Base-by-base conservation (phyloP, 257 asterid genomes). In the Galeopsis tetrahit region DNA sequence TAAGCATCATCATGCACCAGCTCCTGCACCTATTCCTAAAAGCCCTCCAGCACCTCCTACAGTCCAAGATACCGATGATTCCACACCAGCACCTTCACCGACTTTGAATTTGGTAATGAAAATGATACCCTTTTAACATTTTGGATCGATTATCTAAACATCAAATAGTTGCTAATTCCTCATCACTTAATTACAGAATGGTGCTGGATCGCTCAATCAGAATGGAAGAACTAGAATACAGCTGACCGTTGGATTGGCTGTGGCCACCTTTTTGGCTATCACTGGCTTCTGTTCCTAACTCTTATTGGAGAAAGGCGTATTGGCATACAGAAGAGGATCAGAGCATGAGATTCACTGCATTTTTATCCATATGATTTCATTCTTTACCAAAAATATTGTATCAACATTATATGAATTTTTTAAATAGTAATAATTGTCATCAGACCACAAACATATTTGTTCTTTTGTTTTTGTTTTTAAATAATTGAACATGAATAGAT, bases 31-130 rank as follows among this genome's bases (percentile, higher is more conserved):
- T 3, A 79, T 81, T 34, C 71, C 91, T 59, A 79, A 62, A 35
- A 95, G 99, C 85, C 99, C 99, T n/a, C 99, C 99, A 1, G 96
- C 99, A 62, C 98, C 99, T 21, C 96, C 97, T 7, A 82, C 84
- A 3, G 82, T 77, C 70, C 75, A 77, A 70, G 84, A 83, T 69
- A 70, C 85, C 1, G 95, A 76, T 0, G 97, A 87, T 9, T 78
- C 88, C 69, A 64, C 94, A 38, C 96, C 96, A 36, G 98, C 98
- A 8, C 99, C 99, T 44, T 82, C 98, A 5, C 99, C 97, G 57
- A 76, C 89, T 62, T 65, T 86, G 13, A 61, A 87, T 82, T 75
- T 86, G 96, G 99, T 95, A 90, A 83, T 38, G 34, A 48, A 49
- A 61, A 72, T 32, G 33, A 9, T 55, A 35, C 6, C 65, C 14